A percentile compares a stretch with the other conserved stretches of the same genome.
These are phyloP conservation scores for Clonostachys rosea DNA, from an alignment of 2,329 filamentous ascomycete genomes.

Conservation along the genomic window DNA sequence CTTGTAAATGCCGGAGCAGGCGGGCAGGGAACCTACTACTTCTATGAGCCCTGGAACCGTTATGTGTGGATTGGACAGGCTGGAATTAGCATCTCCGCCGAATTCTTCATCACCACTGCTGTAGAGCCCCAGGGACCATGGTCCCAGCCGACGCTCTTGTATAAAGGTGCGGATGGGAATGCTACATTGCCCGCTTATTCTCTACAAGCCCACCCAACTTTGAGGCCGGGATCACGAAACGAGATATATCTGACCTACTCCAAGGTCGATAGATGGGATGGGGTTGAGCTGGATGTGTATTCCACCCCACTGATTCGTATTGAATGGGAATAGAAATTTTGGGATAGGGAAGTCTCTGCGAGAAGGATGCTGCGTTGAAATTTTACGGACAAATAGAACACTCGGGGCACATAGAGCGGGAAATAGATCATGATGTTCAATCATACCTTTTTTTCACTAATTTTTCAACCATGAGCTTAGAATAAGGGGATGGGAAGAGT, in stretches of 20 bases:
- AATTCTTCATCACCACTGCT: constrained; percentile 12
- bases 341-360: too few species aligned
- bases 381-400: background rate
- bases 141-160: constrained; percentile 4
- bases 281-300: background rate
- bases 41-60: constrained; percentile 7
- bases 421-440: background rate
- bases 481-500: too few species aligned
- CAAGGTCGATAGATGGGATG: constrained; percentile 1
- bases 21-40: constrained; percentile 14
- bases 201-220: constrained; percentile 6
- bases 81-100: constrained; percentile 7
- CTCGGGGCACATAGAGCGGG: background rate
- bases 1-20: constrained; percentile 10
- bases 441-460: background rate
- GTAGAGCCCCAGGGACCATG: constrained; percentile 7
- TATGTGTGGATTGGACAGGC: constrained; percentile 14
- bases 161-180: constrained; percentile 3
- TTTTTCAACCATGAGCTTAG: background rate
- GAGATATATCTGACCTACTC: constrained; percentile 1
- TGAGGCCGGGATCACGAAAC: background rate
- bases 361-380: background rate
- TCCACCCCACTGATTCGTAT: constrained; percentile 1
- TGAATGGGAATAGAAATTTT: background rate
- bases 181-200: constrained; percentile 3